A percentile compares a stretch with the other conserved stretches of the same genome.
phyloP scores from a whole-genome alignment of 257 asterid species.

The Plantago major region DNA sequence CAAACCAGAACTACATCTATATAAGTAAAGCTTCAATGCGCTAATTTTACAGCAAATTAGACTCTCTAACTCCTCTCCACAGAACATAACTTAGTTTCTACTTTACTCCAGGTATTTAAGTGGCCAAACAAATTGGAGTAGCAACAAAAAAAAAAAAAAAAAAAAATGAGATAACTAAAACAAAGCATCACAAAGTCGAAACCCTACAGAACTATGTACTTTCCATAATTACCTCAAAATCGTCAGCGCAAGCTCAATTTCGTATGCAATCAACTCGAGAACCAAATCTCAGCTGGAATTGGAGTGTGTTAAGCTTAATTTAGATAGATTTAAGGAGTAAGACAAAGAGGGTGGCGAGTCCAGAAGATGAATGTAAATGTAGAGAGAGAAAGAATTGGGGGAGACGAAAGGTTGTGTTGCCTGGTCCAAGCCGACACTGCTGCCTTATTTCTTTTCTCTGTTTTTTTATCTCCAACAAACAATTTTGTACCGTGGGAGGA shows the following conservation, averaged over 20 bases:
- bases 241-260: conserved; percentile 20
- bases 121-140: too few relatives aligned
- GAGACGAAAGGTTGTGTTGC: conserved; percentile 49
- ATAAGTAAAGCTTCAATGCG: not conserved
- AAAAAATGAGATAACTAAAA: too few relatives aligned
- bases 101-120: too few relatives aligned
- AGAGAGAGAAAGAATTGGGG: conserved; percentile 35
- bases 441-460: conserved; percentile 29
- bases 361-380: conserved; percentile 2
- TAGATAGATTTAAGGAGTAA: too few relatives aligned
- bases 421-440: conserved; percentile 88
- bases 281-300: not conserved
- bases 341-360: too few relatives aligned
- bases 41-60: not conserved
- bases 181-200: conserved; percentile 11
- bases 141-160: too few relatives aligned
- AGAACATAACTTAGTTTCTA: too few relatives aligned
- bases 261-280: conserved; percentile 21
- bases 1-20: conserved; percentile 9
- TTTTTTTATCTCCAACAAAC: not conserved
- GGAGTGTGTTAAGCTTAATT: not conserved
- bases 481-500: too few relatives aligned
- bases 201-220: conserved; percentile 42
- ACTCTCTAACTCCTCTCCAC: not conserved
- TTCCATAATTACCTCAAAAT: conserved; percentile 24